Evolutionary conservation across 768 basidiomycete species (phyloP).

Genomic region (Mycena haematopus): DNA sequence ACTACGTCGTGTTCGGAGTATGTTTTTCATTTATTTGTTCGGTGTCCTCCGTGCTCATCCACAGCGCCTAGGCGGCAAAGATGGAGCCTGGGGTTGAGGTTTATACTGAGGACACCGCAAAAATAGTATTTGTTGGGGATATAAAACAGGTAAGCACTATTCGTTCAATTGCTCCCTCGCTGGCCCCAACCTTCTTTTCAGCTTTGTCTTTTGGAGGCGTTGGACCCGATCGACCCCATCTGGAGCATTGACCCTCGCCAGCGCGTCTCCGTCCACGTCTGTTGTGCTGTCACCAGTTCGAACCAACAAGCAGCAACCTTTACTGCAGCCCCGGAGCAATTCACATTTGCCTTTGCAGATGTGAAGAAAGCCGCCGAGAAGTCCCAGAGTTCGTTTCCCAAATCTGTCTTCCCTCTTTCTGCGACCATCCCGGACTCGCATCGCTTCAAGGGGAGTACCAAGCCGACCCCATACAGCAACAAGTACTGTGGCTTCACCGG

Average conservation of each 20-base stretch:
- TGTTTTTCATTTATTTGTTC: too few relatives aligned
- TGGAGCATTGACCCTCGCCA: slow-evolving; percentile 3
- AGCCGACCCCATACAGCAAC: neutral
- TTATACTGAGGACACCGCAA: too few relatives aligned
- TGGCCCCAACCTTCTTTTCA: neutral
- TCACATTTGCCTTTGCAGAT: neutral
- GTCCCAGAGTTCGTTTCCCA: neutral
- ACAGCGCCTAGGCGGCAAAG: too few relatives aligned
- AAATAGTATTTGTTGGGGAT: slow-evolving; percentile 11
- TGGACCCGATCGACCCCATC: neutral
- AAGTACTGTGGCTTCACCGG: slow-evolving; percentile 1
- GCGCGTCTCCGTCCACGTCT: neutral
- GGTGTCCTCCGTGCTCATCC: too few relatives aligned
- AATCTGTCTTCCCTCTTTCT: neutral
- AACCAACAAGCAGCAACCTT: neutral
- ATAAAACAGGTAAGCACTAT: neutral
- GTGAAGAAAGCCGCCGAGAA: neutral
- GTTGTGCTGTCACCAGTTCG: neutral
- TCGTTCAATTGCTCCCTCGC: neutral
- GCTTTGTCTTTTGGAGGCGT: neutral
- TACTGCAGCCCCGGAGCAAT: slow-evolving; percentile 1
- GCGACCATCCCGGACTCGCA: neutral
- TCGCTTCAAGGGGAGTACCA: neutral
- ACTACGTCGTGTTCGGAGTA: too few relatives aligned
- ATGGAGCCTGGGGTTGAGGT: too few relatives aligned